Evolutionary conservation across 1,284 basidiomycete genomes (phyloP).

Genomic region (Naganishia liquefaciens): DNA sequence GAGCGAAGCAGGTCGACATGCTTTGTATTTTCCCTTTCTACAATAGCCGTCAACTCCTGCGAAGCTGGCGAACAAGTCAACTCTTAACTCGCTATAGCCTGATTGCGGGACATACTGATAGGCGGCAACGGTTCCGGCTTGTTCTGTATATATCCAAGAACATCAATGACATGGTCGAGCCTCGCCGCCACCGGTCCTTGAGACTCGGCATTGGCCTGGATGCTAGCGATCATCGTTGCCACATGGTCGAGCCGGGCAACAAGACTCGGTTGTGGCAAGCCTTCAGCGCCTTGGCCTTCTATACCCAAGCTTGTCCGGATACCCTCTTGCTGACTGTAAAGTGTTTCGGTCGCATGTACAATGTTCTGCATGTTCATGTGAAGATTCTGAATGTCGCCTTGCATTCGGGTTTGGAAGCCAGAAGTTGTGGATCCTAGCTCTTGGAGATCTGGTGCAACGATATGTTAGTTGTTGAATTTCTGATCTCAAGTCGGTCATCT

Average conservation of each 20-base stretch:
- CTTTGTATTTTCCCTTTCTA: constrained; percentile 19
- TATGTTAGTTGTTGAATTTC: too few relatives aligned
- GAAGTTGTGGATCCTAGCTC: neutral
- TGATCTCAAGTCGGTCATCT: too few relatives aligned
- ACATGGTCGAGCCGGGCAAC: constrained; percentile 9
- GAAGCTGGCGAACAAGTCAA: neutral
- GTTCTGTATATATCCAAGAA: constrained; percentile 9
- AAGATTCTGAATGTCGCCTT: constrained; percentile 5
- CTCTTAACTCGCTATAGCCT: too few relatives aligned
- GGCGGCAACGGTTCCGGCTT: constrained; percentile 8
- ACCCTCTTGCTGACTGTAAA: constrained; percentile 3
- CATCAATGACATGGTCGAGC: constrained; percentile 14
- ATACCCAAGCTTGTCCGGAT: constrained; percentile 10
- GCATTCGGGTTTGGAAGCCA: neutral
- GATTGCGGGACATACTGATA: constrained; percentile 10
- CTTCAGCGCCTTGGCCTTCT: neutral
- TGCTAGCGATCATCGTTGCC: neutral
- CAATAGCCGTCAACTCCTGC: constrained; percentile 16
- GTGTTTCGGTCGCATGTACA: neutral
- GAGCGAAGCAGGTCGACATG: constrained; percentile 18
- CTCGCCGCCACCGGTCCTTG: constrained; percentile 13
- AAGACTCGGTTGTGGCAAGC: neutral
- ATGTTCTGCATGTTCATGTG: neutral
- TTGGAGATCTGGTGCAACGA: neutral
- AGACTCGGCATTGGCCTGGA: constrained; percentile 2